These are phyloP conservation scores for Boeremia lycopersici DNA, from an alignment of 2,329 filamentous ascomycete species.

Conservation along the genomic window DNA sequence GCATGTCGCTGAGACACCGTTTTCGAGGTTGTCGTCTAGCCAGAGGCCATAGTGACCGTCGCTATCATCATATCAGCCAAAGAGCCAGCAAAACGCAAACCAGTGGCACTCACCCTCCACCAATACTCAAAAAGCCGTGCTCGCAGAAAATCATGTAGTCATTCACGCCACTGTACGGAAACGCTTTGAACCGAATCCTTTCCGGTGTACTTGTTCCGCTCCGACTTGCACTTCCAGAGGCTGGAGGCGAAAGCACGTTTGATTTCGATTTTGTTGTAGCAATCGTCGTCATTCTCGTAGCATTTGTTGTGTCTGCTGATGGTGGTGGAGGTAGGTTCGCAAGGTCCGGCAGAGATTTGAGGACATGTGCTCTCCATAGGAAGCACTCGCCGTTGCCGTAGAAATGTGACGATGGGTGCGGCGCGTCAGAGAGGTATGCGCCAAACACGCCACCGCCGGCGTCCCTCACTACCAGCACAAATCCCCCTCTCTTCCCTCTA, in stretches of 20 bases:
- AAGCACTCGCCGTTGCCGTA: slow-evolving; percentile 98
- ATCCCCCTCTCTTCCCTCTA: slow-evolving; percentile 75
- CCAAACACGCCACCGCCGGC: slow-evolving; percentile 81
- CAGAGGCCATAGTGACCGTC: slow-evolving; percentile 93
- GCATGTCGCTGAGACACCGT: slow-evolving; percentile 81
- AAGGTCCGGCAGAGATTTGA: slow-evolving; percentile 59
- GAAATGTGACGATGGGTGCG: slow-evolving; percentile 81
- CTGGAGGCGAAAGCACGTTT: slow-evolving; percentile 36
- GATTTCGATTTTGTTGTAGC: slow-evolving; percentile 27
- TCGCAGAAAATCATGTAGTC: slow-evolving; percentile 98
- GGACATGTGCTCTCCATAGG: slow-evolving; percentile 76
- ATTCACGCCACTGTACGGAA: slow-evolving; percentile 93
- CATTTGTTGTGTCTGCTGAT: slow-evolving; percentile 67
- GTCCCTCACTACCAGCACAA: slow-evolving; percentile 87
- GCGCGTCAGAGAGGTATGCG: slow-evolving; percentile 89
- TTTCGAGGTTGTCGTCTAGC: slow-evolving; percentile 84
- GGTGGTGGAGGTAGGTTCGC: slow-evolving; percentile 72
- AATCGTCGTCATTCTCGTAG: slow-evolving; percentile 66
- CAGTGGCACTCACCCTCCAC: slow-evolving; percentile 66
- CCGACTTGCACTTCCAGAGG: slow-evolving; percentile 40
- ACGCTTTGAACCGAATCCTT: slow-evolving; percentile 91
- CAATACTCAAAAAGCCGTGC: slow-evolving; percentile 80
- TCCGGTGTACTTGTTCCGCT: slow-evolving; percentile 67
- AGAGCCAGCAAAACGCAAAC: no score
- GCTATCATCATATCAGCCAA: slow-evolving; percentile 30